Evolutionary conservation across 2,329 filamentous ascomycete species (phyloP), one percentile per base, ranked within the genome.

Genomic region (Berkeleyomyces rouxiae): DNA sequence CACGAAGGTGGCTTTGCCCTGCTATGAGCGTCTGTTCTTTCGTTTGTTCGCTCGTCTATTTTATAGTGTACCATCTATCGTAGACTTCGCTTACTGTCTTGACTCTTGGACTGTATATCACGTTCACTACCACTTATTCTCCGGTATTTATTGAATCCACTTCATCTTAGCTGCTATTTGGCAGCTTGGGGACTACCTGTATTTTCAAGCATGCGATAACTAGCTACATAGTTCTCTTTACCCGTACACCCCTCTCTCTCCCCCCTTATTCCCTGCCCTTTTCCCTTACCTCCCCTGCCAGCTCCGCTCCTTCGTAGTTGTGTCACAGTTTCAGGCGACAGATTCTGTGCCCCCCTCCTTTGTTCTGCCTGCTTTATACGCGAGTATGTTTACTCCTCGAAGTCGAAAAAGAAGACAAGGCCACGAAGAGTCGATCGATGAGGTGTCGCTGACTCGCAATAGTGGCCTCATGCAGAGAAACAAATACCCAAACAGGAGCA

Each of bases 101-200:
- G 49, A 7, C 49, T 36, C 31, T 33, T 53, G 10, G 31, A 53
- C 23, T 53, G 36, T 33, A 9, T 10, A 53, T 11, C 4, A 31
- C 9, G 9, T 33, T 11, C 6, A 49, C 31, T 49, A 7, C 46
- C 13, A 1, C 4, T 53, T 53, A 53, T 53, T 53, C 49, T 53
- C 49, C 49, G 49, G 49, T 53, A 53, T 53, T 53, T 53, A 53
- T 53, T 53, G 49, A 53, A 53, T 53, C 49, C 49, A 53, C 37
- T 53, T 53, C 49, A 53, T 37, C 10, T 53, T 53, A 37, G 49
- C 9, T 33, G 33, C 23, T 36, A 53, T 53, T 53, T 53, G 49
- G 49, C 49, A 53, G 49, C 10, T 53, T 13, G 3, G 23, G 23
- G 23, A 23, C 9, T 3, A 44, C 7, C 42, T 44, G 7, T 44